Evolutionary conservation across 2,329 filamentous ascomycete genomes (phyloP).

Genomic region (Metarhizium guizhouense): DNA sequence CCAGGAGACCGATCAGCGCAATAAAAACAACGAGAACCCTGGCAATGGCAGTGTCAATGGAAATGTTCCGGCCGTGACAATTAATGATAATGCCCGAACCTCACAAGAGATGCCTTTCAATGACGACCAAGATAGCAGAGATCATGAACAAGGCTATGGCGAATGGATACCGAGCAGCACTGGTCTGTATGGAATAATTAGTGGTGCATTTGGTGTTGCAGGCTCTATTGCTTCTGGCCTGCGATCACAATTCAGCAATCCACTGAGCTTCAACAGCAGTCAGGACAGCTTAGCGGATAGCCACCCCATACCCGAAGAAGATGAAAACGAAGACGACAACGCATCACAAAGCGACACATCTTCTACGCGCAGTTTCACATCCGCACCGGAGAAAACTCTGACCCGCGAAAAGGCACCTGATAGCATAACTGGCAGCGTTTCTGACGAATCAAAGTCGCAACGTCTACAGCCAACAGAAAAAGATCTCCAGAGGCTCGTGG

Average conservation of each 20-base stretch:
- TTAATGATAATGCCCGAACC: not conserved
- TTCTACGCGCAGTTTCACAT: slow-evolving; percentile 39
- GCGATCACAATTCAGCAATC: slow-evolving; percentile 18
- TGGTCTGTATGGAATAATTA: slow-evolving; percentile 48
- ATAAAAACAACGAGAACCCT: not conserved
- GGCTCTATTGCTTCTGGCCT: slow-evolving; percentile 33
- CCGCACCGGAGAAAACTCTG: slow-evolving; percentile 31
- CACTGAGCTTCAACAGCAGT: slow-evolving; percentile 16
- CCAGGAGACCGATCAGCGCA: not conserved
- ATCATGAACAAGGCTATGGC: slow-evolving; percentile 14
- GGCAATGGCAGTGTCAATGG: not conserved
- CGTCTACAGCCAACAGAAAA: slow-evolving; percentile 37
- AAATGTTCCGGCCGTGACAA: not conserved
- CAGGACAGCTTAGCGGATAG: slow-evolving; percentile 17
- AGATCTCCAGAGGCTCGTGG: slow-evolving; percentile 55
- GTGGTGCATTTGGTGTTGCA: slow-evolving; percentile 41
- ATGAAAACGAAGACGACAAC: slow-evolving; percentile 20
- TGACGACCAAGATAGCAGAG: slow-evolving; percentile 1
- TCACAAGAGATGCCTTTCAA: not conserved
- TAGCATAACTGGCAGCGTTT: slow-evolving; percentile 20
- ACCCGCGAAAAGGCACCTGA: slow-evolving; percentile 18
- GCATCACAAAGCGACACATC: slow-evolving; percentile 32
- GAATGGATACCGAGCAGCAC: slow-evolving; percentile 28
- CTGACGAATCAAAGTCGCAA: slow-evolving; percentile 29
- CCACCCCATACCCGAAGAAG: slow-evolving; percentile 14